Evolutionary conservation across 1,284 basidiomycete genomes (phyloP).

Genomic region (Athelia sp.): DNA sequence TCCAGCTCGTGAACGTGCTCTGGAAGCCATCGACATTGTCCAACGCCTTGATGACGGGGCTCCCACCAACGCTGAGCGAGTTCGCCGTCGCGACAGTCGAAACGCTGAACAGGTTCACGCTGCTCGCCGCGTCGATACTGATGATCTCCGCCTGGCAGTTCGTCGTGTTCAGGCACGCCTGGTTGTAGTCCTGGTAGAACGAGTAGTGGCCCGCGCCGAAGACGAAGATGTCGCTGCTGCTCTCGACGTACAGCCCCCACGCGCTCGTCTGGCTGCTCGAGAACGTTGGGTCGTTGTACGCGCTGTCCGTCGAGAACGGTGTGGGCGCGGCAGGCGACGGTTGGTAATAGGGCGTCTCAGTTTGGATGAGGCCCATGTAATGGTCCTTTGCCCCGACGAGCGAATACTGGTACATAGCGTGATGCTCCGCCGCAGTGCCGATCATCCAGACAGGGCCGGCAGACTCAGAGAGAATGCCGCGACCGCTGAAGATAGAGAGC

Average conservation of each 20-base stretch:
- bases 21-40: slow-evolving; percentile 52
- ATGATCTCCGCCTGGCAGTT: slow-evolving; percentile 50
- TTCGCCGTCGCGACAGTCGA: slow-evolving; percentile 50
- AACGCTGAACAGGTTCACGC: slow-evolving; percentile 46
- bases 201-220: slow-evolving; percentile 66
- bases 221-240: slow-evolving; percentile 55
- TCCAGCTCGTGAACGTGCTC: slow-evolving; percentile 40
- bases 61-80: slow-evolving; percentile 42
- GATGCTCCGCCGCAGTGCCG: slow-evolving; percentile 67
- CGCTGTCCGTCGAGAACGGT: slow-evolving; percentile 45
- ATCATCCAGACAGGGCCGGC: slow-evolving; percentile 72
- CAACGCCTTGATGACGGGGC: slow-evolving; percentile 37
- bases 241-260: slow-evolving; percentile 54
- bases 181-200: slow-evolving; percentile 43
- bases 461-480: slow-evolving; percentile 74
- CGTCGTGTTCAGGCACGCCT: slow-evolving; percentile 39
- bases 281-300: slow-evolving; percentile 54
- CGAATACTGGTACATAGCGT: slow-evolving; percentile 64
- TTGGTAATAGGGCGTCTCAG: slow-evolving; percentile 68
- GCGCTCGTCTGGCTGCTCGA: slow-evolving; percentile 31
- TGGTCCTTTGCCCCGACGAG: slow-evolving; percentile 60
- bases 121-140: slow-evolving; percentile 38
- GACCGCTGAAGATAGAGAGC: slow-evolving; percentile 62
- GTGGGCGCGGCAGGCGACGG: slow-evolving; percentile 51
- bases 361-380: slow-evolving; percentile 70